phyloP scores from a whole-genome alignment of 148 eudicot species.

The Euryodendron excelsum region DNA sequence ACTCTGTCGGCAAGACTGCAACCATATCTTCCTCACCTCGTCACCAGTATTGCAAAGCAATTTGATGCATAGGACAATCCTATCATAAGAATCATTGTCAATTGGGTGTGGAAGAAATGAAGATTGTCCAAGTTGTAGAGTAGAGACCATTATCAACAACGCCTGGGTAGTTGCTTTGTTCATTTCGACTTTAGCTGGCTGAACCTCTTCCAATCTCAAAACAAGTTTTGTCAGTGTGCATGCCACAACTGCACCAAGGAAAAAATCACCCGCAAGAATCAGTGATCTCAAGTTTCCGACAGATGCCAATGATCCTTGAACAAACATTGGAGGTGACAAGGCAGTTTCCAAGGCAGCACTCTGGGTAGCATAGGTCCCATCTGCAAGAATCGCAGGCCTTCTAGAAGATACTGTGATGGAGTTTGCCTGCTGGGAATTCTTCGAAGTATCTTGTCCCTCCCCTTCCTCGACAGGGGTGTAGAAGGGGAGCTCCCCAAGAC shows the following conservation, averaged over 20 bases:
- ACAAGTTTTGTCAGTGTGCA: conserved; percentile 79
- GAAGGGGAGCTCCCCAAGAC: conserved; percentile 90
- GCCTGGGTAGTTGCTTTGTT: conserved; percentile 74
- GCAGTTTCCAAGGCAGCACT: conserved; percentile 94
- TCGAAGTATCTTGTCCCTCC: conserved; percentile 63
- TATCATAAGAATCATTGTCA: conserved; percentile 83
- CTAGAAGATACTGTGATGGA: conserved; percentile 71
- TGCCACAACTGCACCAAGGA: conserved; percentile 89
- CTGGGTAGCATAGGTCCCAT: conserved; percentile 96
- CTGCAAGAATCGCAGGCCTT: conserved; percentile 92
- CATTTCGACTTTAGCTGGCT: conserved; percentile 76
- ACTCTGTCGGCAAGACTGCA: conserved; percentile 83
- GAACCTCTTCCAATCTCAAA: conserved; percentile 90
- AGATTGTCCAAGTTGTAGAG: conserved; percentile 88
- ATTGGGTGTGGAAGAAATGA: conserved; percentile 91
- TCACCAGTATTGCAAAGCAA: conserved; percentile 72
- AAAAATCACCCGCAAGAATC: conserved; percentile 82
- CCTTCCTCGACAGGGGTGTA: conserved; percentile 74
- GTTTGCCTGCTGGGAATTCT: conserved; percentile 57
- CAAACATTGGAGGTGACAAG: conserved; percentile 67
- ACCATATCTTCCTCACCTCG: conserved; percentile 76
- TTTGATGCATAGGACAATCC: conserved; percentile 81
- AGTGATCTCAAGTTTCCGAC: conserved; percentile 77
- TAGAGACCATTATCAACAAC: conserved; percentile 71
- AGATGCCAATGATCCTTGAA: conserved; percentile 69